Evolutionary conservation across 2,329 filamentous ascomycete species (phyloP).

Genomic region (Harringtonia lauricola): DNA sequence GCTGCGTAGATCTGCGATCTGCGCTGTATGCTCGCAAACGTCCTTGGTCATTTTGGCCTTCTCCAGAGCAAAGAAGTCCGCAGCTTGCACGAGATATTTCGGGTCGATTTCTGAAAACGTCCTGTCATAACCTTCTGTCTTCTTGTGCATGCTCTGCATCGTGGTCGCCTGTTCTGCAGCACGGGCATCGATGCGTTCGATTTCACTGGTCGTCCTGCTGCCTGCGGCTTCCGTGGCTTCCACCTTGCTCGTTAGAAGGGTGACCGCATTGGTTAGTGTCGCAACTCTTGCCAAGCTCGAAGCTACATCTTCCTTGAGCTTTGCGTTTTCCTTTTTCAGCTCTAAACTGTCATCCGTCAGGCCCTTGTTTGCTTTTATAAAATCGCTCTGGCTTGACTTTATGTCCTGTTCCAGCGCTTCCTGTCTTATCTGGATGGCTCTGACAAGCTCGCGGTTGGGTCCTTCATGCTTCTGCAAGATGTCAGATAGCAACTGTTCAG

Average conservation of each 20-base stretch:
- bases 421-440: not conserved
- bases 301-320: not conserved
- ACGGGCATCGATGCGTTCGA: not conserved
- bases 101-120: slow-evolving; percentile 3
- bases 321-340: not conserved
- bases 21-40: not conserved
- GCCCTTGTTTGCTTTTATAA: not conserved
- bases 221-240: not conserved
- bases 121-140: not conserved
- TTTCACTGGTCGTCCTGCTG: not conserved
- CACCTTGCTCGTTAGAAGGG: not conserved
- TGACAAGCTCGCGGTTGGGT: not conserved
- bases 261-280: not conserved
- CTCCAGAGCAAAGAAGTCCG: slow-evolving; percentile 1
- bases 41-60: not conserved
- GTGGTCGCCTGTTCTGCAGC: not conserved
- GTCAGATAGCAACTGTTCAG: not conserved
- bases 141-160: not conserved
- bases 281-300: not conserved
- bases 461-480: not conserved
- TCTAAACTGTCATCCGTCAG: too few relatives aligned
- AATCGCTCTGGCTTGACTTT: not conserved
- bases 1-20: not conserved
- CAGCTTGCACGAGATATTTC: not conserved
- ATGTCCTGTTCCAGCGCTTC: not conserved